phyloP scores from a whole-genome alignment of 2,329 filamentous ascomycete species.

The Malbranchea cinnamomea region DNA sequence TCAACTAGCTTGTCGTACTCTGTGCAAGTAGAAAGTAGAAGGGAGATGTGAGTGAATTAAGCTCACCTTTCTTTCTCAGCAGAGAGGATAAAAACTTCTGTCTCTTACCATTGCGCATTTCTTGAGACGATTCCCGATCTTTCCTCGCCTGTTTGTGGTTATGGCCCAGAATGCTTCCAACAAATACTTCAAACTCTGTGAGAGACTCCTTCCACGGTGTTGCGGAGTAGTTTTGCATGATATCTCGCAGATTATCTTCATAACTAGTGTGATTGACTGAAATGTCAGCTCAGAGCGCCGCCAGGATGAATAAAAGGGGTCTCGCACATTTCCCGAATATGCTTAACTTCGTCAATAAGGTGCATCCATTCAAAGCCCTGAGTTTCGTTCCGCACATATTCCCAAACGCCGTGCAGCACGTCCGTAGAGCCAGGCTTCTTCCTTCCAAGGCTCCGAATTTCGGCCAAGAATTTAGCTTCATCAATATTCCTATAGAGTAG shows the following conservation, averaged over 20 bases:
- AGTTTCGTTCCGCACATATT: slow-evolving; percentile 12
- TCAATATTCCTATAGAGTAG: slow-evolving; percentile 57
- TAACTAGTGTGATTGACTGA: slow-evolving; percentile 6
- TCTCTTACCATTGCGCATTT: slow-evolving; percentile 12
- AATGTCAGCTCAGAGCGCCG: not conserved
- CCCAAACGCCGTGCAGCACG: slow-evolving; percentile 15
- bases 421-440: slow-evolving; percentile 2
- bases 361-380: slow-evolving; percentile 15
- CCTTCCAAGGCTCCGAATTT: slow-evolving; percentile 27
- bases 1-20: slow-evolving; percentile 14
- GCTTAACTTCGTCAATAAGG: slow-evolving; percentile 8
- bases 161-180: slow-evolving; percentile 12
- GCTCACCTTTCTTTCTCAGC: not conserved
- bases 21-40: slow-evolving; percentile 3
- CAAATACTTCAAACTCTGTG: slow-evolving; percentile 11
- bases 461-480: slow-evolving; percentile 49
- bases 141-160: slow-evolving; percentile 12
- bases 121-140: slow-evolving; percentile 14
- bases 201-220: slow-evolving; percentile 12
- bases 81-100: not conserved
- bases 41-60: not conserved
- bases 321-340: slow-evolving; percentile 13
- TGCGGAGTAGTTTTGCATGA: slow-evolving; percentile 13
- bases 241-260: slow-evolving; percentile 10
- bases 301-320: not conserved